A percentile compares a stretch with the other conserved stretches of the same genome.
Evolutionary conservation across 345 rosid species (phyloP).

Genomic region (Euclidium syriacum): DNA sequence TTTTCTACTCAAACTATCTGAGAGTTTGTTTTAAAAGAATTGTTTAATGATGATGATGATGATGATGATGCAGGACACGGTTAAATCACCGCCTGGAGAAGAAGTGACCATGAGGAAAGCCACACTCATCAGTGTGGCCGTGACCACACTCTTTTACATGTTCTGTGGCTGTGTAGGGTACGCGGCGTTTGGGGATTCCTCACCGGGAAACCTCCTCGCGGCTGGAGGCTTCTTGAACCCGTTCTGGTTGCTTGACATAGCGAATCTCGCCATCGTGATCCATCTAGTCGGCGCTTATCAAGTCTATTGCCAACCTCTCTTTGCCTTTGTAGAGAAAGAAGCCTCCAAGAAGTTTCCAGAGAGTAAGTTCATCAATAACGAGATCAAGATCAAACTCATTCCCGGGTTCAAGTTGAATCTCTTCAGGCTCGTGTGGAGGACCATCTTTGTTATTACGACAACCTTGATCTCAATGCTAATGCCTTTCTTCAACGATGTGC

Average conservation of each 20-base stretch:
- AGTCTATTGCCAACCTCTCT: slow-evolving; percentile 86
- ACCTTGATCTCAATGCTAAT: slow-evolving; percentile 79
- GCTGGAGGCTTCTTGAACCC: slow-evolving; percentile 74
- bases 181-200: slow-evolving; percentile 75
- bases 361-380: slow-evolving; percentile 50
- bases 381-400: slow-evolving; percentile 41
- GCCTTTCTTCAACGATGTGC: slow-evolving; percentile 82
- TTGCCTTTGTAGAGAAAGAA: slow-evolving; percentile 64
- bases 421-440: slow-evolving; percentile 83
- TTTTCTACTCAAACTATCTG: neutral
- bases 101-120: slow-evolving; percentile 83
- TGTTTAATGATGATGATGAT: neutral
- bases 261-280: slow-evolving; percentile 68
- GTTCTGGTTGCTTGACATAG: slow-evolving; percentile 86
- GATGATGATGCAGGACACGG: slow-evolving; percentile 31
- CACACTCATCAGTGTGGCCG: slow-evolving; percentile 51
- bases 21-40: neutral
- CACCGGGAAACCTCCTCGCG: slow-evolving; percentile 78
- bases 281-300: slow-evolving; percentile 94
- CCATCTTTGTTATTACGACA: slow-evolving; percentile 60
- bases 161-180: slow-evolving; percentile 86
- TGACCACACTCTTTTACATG: slow-evolving; percentile 87
- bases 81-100: slow-evolving; percentile 55
- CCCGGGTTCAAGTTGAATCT: slow-evolving; percentile 55
- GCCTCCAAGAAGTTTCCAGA: slow-evolving; percentile 49